A percentile compares a stretch with the other conserved stretches of the same genome.
Evolutionary conservation across 495 filamentous ascomycete species (phyloP).

Genomic region (Glarea lozoyensis): DNA sequence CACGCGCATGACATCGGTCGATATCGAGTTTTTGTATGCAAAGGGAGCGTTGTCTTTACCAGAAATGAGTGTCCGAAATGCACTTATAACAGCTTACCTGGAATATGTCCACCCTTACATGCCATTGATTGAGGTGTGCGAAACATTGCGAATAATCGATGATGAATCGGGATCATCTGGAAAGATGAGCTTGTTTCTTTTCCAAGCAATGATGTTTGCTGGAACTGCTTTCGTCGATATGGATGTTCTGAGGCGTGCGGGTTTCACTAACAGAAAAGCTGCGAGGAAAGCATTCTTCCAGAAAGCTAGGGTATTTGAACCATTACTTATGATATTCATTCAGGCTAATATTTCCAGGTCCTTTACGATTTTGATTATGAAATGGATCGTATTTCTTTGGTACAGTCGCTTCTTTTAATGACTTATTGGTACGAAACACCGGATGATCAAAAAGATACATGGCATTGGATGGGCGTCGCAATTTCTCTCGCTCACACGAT

Average conservation of each 20-base stretch:
- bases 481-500: conserved; percentile 78
- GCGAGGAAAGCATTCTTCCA: conserved; percentile 75
- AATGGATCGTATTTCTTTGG: conserved; percentile 62
- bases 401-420: conserved; percentile 77
- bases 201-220: conserved; percentile 23
- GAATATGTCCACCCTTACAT: conserved; percentile 85
- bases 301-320: conserved; percentile 52
- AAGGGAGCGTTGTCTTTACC: conserved; percentile 73
- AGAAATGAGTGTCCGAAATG: conserved; percentile 55
- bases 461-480: conserved; percentile 88
- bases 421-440: conserved; percentile 89
- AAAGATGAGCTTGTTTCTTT: conserved; percentile 56
- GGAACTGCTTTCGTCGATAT: conserved; percentile 52
- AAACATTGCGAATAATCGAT: conserved; percentile 60
- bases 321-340: conserved; percentile 27
- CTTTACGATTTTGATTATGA: conserved; percentile 87
- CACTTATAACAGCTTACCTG: conserved; percentile 63
- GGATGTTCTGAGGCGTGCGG: conserved; percentile 56
- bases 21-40: conserved; percentile 62
- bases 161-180: conserved; percentile 55
- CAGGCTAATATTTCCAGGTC: conserved; percentile 31
- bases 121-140: conserved; percentile 72
- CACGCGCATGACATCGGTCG: conserved; percentile 56
- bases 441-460: conserved; percentile 83
- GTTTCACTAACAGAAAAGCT: conserved; percentile 59